Evolutionary conservation across 495 filamentous ascomycete genomes (phyloP).

Genomic region (Bathelium albidoporum): DNA sequence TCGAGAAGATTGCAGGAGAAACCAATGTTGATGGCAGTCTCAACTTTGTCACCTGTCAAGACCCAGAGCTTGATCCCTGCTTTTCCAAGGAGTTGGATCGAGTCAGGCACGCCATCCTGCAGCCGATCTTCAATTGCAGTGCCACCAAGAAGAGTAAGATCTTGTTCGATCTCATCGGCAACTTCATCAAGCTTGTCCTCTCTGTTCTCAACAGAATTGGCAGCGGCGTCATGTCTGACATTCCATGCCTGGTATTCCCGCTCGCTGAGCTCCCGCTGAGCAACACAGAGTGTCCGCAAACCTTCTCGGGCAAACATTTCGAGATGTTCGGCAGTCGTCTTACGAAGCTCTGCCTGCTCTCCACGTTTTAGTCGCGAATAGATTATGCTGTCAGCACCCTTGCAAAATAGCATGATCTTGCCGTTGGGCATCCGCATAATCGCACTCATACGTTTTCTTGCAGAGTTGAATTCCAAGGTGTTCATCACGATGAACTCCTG

Average conservation of each 20-base stretch:
- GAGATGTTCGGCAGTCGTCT: conserved; percentile 79
- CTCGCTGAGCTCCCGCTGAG: conserved; percentile 72
- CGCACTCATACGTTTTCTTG: conserved; percentile 94
- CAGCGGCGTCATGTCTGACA: conserved; percentile 76
- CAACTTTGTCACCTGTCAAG: conserved; percentile 95
- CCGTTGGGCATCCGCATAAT: conserved; percentile 95
- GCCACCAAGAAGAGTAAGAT: conserved; percentile 81
- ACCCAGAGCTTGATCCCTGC: conserved; percentile 99
- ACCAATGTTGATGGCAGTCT: conserved; percentile 99
- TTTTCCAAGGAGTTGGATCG: conserved; percentile 82
- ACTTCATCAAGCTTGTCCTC: conserved; percentile 92
- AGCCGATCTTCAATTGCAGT: conserved; percentile 97
- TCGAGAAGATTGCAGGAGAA: conserved; percentile 97
- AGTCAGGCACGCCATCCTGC: conserved; percentile 95
- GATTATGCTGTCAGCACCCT: conserved; percentile 95
- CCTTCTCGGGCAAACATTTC: conserved; percentile 96
- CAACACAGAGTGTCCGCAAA: conserved; percentile 88
- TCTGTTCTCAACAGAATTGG: conserved; percentile 70
- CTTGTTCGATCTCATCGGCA: conserved; percentile 80
- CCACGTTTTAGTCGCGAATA: conserved; percentile 83
- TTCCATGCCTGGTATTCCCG: conserved; percentile 82
- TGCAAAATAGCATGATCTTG: conserved; percentile 87
- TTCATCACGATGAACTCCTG: conserved; percentile 79
- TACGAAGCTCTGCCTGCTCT: conserved; percentile 74
- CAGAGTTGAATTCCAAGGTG: conserved; percentile 95